Percentiles rank a stretch among this genome's conserved stretches.
Conservation (phyloP, 768 basidiomycete genomes). For the Trametes villosa region DNA sequence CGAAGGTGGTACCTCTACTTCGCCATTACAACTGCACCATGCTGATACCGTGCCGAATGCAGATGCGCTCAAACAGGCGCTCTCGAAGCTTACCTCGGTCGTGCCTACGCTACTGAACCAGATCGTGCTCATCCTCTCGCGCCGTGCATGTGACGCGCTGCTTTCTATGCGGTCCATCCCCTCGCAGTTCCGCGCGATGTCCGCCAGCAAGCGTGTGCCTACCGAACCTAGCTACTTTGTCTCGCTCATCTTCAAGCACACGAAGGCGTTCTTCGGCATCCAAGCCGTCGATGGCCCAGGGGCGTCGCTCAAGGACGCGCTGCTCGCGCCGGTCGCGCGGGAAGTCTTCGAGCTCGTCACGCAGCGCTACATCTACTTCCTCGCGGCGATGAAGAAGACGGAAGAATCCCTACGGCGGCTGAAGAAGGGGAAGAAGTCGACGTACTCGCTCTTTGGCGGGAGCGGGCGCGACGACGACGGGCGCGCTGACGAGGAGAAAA, state of each 20-base stretch:
- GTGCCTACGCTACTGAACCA: constrained; percentile 64
- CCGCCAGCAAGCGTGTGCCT: constrained; percentile 64
- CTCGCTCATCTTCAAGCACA: constrained; percentile 74
- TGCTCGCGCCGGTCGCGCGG: constrained; percentile 53
- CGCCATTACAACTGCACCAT: too few species aligned
- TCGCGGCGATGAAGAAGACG: constrained; percentile 87
- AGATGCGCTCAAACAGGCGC: constrained; percentile 61
- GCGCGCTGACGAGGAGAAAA: constrained; percentile 82
- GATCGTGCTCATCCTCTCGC: constrained; percentile 70
- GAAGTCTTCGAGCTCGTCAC: constrained; percentile 75
- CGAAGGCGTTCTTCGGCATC: constrained; percentile 74
- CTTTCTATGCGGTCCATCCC: constrained; percentile 87
- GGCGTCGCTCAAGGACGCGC: constrained; percentile 55
- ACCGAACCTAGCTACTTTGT: constrained; percentile 89
- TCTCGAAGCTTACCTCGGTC: constrained; percentile 54
- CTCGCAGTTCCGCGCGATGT: constrained; percentile 87
- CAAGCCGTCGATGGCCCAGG: constrained; percentile 65
- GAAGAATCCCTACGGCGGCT: constrained; percentile 86
- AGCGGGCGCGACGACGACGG: constrained; percentile 65
- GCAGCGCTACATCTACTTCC: constrained; percentile 76
- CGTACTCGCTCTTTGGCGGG: constrained; percentile 79
- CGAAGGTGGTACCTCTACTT: too few species aligned
- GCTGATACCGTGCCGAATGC: too few species aligned
- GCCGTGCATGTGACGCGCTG: constrained; percentile 85
- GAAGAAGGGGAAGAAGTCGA: constrained; percentile 82